A percentile compares a stretch with the other conserved stretches of the same genome.
Evolutionary conservation across 2,329 filamentous ascomycete genomes (phyloP).

Genomic region (Phyllosticta citribraziliensis): DNA sequence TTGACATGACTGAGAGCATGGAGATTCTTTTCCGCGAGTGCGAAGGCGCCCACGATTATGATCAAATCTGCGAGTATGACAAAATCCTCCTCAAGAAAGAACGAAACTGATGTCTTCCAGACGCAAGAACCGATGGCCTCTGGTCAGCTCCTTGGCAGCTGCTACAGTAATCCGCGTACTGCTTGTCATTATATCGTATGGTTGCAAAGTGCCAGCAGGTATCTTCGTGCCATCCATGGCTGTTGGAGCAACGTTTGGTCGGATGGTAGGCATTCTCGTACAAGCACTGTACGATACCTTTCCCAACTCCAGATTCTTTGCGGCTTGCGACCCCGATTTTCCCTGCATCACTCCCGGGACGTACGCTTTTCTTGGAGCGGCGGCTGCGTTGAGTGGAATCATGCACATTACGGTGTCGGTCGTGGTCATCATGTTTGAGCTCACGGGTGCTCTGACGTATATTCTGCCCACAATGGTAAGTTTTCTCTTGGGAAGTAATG

Average conservation of each 20-base stretch:
- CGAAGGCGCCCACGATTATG: conserved; percentile 77
- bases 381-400: conserved; percentile 83
- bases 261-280: conserved; percentile 89
- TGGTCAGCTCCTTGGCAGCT: conserved; percentile 66
- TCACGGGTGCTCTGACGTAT: conserved; percentile 94
- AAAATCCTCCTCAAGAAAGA: too few relatives aligned
- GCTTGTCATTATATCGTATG: conserved; percentile 90
- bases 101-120: conserved; percentile 26
- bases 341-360: conserved; percentile 96
- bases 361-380: conserved; percentile 90
- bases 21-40: conserved; percentile 94
- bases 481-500: neutral
- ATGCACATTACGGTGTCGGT: conserved; percentile 98
- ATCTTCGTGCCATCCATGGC: conserved; percentile 99
- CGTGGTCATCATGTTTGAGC: conserved; percentile 98
- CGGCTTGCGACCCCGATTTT: conserved; percentile 78
- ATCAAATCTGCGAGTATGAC: conserved; percentile 71
- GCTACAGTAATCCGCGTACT: conserved; percentile 74
- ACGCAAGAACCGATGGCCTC: conserved; percentile 60
- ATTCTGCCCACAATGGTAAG: conserved; percentile 86
- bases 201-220: conserved; percentile 93
- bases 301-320: conserved; percentile 74
- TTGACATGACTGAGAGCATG: conserved; percentile 99
- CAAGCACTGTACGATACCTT: conserved; percentile 79
- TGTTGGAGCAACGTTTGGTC: conserved; percentile 85